Conservation (phyloP, 2,329 filamentous ascomycete genomes). For the Exophiala sideris region DNA sequence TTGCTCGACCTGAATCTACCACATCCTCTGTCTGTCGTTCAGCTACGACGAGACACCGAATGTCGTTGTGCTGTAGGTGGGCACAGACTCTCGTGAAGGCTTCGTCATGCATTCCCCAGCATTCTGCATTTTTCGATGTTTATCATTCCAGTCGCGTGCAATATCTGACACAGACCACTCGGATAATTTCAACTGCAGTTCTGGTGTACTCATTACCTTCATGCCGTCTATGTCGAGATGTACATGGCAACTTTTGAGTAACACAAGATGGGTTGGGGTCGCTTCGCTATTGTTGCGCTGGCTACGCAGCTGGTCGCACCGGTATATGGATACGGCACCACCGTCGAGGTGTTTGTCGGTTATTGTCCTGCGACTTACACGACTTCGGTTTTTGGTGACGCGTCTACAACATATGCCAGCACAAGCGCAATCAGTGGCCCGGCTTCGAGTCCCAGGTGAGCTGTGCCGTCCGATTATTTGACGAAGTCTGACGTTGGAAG, state of each 20-base stretch:
- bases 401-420: neutral
- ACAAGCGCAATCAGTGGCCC: constrained; percentile 2
- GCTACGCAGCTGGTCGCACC: constrained; percentile 5
- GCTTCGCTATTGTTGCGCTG: constrained; percentile 4
- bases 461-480: neutral
- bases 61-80: no score
- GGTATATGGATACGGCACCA: constrained; percentile 20
- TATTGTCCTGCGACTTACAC: constrained; percentile 20
- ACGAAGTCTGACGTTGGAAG: constrained; percentile 1
- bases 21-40: no score
- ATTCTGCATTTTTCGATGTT: constrained; percentile 11
- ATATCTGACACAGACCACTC: constrained; percentile 11
- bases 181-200: neutral
- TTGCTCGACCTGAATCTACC: no score
- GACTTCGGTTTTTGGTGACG: neutral
- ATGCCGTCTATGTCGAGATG: neutral
- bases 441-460: constrained; percentile 14
- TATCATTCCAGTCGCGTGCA: constrained; percentile 18
- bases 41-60: no score
- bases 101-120: constrained; percentile 1
- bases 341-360: constrained; percentile 15
- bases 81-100: neutral
- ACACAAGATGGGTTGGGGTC: constrained; percentile 12
- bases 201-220: neutral
- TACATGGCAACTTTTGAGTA: neutral